Evolutionary conservation across 1,284 basidiomycete genomes (phyloP), one percentile per base, ranked within the genome.

Genomic region (Coriolopsis trogii): DNA sequence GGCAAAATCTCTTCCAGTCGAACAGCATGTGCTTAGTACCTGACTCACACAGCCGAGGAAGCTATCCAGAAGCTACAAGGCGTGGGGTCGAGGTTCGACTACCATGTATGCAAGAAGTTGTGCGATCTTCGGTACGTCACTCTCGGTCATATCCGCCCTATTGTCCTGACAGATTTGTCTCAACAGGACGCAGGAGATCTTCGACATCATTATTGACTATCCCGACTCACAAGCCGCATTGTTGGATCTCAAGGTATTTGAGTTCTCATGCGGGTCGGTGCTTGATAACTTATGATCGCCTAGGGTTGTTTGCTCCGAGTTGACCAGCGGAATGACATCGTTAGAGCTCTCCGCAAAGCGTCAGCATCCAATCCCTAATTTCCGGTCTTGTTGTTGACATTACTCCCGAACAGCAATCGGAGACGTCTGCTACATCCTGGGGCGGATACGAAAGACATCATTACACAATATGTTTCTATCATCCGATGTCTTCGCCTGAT

Each of bases 381-480:
- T n/a, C 21, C 2, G 1, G 23, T 9, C 5, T 20, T 6, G 20
- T 0, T 25, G 31, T 23, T 36, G 16, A 47, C 39, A 28, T 43
- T 23, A 6, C 20, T 13, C 10, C n/a, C 7, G 20, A 12, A 4
- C 60, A 95, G 93, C 23, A 93, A 93, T 62, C 80, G 82, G 45
- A 90, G 87, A 64, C 89, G 96, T 3, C 79, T 99, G 0, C 82
- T 99, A 12, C 96, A 99, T 67, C 97, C 97, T 0, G 97, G 95
- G 8, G 94, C 95, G 2, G 94, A 95, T 58, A 99, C 97, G 0
- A 91, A 91, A 62, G 85, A 93, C 59, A 95, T 99, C 55, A 77
- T 99, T 18, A 77, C 85, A 2, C 89, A 93, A 78, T 99, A 99
- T 69, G 92, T 98, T n/a, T 87, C 89, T 2, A 95, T 93, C 1